Evolutionary conservation across 768 basidiomycete species (phyloP).

Genomic region (Baorangia bicolor): DNA sequence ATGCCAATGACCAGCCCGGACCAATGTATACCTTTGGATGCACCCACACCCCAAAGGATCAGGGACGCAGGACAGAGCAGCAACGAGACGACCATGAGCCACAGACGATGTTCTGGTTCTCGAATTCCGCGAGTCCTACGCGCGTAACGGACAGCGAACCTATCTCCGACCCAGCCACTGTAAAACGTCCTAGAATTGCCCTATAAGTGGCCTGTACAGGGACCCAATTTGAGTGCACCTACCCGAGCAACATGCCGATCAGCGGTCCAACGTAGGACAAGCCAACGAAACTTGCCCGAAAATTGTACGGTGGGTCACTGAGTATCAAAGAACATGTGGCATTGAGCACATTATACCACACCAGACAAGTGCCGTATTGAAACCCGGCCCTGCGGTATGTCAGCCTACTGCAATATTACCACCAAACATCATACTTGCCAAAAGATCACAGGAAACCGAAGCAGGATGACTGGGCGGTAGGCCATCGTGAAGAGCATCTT

Average conservation of each 20-base stretch:
- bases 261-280: slow-evolving; percentile 21
- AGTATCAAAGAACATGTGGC: slow-evolving; percentile 22
- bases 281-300: slow-evolving; percentile 22
- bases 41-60: slow-evolving; percentile 22
- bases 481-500: slow-evolving; percentile 20
- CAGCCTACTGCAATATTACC: neutral
- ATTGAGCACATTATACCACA: slow-evolving; percentile 27
- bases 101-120: slow-evolving; percentile 25
- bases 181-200: slow-evolving; percentile 10
- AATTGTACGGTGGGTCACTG: slow-evolving; percentile 21
- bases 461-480: slow-evolving; percentile 17
- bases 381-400: slow-evolving; percentile 17
- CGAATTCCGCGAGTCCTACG: slow-evolving; percentile 15
- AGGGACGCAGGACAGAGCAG: slow-evolving; percentile 18
- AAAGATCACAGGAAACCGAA: slow-evolving; percentile 23
- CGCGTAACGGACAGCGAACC: slow-evolving; percentile 21
- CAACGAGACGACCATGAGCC: slow-evolving; percentile 23
- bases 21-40: slow-evolving; percentile 17
- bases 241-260: slow-evolving; percentile 22
- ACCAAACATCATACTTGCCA: slow-evolving; percentile 1
- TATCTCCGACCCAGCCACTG: slow-evolving; percentile 21
- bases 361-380: slow-evolving; percentile 21
- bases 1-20: slow-evolving; percentile 18
- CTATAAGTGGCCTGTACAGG: neutral
- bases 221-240: neutral